Base-by-base conservation (phyloP, 2,329 filamentous ascomycete genomes). In the Aspergillus piperis region DNA sequence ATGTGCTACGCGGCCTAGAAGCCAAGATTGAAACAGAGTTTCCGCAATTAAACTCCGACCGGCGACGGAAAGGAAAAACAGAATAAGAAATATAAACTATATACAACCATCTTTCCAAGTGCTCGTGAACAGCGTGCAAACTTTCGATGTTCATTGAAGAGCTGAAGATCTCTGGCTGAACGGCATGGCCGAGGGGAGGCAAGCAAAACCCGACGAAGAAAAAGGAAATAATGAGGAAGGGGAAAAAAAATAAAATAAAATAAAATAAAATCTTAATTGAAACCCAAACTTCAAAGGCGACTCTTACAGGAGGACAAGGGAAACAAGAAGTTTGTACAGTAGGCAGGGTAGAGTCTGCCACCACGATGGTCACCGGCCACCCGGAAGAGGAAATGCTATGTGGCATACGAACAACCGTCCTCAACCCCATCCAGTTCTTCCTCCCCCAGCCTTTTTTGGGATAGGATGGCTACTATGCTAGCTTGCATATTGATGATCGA, bases 311-410 rank as follows among this genome's bases (percentile, higher is more conserved):
- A 44, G 23, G 41, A 5, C 19, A 44, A 44, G 19, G 41, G 41
- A 23, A 44, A 44, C 30, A 36, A 32, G 30, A 32, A 13, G 10
- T 32, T 32, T 32, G 32, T 36, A 36, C 32, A 36, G 32, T 36
- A 36, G 32, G 32, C 32, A 36, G 32, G 32, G 32, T 36, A 13
- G 10, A 36, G 11, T 38, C 50, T 8, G 27, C 17, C 59, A 53
- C 30, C 48, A 17, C 44, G 57, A 53, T 50, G 52, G 60, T 62
- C 62, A 64, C 62, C 62, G 60, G 60, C n/a, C 47, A 32, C 54
- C 57, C 54, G 21, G 53, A 60, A 57, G 54, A 56, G 54, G 52
- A 58, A 62, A 50, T 21, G 38, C 39, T 30, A 17, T 7, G 53
- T 49, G 44, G 44, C 44, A 49, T 49, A 49, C 44, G 44, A 49